Evolutionary conservation across 2,329 filamentous ascomycete species (phyloP).

Genomic region (Colletotrichum abscissum): DNA sequence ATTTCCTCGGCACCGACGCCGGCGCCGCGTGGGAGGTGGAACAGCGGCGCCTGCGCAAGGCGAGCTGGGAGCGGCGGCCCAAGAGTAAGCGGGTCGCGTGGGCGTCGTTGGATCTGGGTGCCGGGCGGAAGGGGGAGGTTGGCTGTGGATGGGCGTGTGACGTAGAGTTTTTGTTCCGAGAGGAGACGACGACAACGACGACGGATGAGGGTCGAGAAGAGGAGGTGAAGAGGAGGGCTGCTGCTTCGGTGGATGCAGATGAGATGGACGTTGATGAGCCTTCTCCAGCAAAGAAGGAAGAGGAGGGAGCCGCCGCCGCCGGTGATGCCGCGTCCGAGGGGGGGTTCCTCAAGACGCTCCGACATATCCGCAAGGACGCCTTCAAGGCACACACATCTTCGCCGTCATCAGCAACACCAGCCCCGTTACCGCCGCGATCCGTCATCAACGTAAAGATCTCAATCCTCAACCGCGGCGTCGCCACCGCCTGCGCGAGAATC

Average conservation of each 20-base stretch:
- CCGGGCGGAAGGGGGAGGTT: conserved; percentile 81
- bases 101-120: conserved; percentile 78
- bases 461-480: conserved; percentile 77
- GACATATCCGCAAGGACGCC: conserved; percentile 37
- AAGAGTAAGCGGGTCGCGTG: conserved; percentile 85
- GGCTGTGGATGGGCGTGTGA: conserved; percentile 87
- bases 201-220: neutral
- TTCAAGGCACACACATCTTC: conserved; percentile 45
- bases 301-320: conserved; percentile 26
- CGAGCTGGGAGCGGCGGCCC: conserved; percentile 80
- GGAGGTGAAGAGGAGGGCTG: neutral
- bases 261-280: conserved; percentile 33
- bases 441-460: conserved; percentile 74
- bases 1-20: conserved; percentile 82
- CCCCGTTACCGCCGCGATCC: conserved; percentile 47
- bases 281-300: conserved; percentile 26
- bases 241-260: neutral
- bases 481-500: conserved; percentile 78
- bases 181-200: conserved; percentile 24
- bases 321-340: conserved; percentile 6
- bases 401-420: conserved; percentile 33
- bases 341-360: conserved; percentile 29
- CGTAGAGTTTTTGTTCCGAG: conserved; percentile 76
- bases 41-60: conserved; percentile 68
- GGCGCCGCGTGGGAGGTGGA: conserved; percentile 82